phyloP scores from a whole-genome alignment of 345 rosid genomes.

The Aethionema arabicum region DNA sequence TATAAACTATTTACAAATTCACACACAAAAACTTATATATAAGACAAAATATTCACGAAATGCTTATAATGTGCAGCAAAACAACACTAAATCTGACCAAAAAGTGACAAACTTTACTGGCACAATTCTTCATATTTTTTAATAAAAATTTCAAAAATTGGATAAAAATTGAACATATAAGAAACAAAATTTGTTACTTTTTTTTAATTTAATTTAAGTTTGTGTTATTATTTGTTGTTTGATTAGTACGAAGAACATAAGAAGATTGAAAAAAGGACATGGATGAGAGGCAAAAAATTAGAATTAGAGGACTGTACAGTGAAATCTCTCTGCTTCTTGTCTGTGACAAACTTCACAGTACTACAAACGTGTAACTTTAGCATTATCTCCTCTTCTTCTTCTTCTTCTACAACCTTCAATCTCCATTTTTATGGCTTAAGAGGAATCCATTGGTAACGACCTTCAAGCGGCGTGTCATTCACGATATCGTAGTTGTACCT shows the following conservation, averaged over 20 bases:
- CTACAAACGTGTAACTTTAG: slow-evolving; percentile 28
- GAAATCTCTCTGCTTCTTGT: slow-evolving; percentile 3
- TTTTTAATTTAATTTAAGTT: too few relatives aligned
- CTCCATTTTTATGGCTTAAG: slow-evolving; percentile 39
- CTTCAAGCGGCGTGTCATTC: slow-evolving; percentile 62
- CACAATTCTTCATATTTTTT: slow-evolving; percentile 19
- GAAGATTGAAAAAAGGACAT: neutral
- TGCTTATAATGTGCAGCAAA: slow-evolving; percentile 16
- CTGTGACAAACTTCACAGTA: slow-evolving; percentile 32
- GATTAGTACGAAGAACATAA: neutral
- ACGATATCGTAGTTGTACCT: slow-evolving; percentile 73
- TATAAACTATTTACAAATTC: slow-evolving; percentile 14
- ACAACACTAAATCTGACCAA: neutral
- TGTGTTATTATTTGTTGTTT: too few relatives aligned
- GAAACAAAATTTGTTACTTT: too few relatives aligned
- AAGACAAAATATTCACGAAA: slow-evolving; percentile 11
- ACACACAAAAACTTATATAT: neutral
- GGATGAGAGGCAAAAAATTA: neutral
- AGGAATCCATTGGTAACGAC: slow-evolving; percentile 65
- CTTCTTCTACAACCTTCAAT: neutral
- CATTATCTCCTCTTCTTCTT: slow-evolving; percentile 13
- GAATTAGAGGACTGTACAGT: slow-evolving; percentile 15
- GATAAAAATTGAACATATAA: neutral
- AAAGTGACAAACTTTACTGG: slow-evolving; percentile 3
- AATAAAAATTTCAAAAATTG: neutral